Evolutionary conservation across 2,329 filamentous ascomycete species (phyloP), one percentile per base, ranked within the genome.

Genomic region (Coniochaeta sp.): DNA sequence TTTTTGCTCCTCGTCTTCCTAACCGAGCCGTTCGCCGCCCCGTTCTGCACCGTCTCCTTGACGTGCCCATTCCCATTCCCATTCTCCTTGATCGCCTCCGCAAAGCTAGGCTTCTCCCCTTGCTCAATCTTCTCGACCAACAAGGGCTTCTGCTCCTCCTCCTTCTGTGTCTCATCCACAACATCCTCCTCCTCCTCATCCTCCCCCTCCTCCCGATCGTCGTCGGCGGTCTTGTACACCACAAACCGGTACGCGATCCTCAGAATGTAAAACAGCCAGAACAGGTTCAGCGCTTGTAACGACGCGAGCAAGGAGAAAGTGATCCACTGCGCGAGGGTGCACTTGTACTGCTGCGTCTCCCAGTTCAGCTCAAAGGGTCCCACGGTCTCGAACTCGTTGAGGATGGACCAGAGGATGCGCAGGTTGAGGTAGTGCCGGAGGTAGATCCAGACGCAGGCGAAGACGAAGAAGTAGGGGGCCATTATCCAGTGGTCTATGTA

Each of bases 391-490:
- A 89, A 91, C 63, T 90, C 82, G 60, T 83, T 88, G 61, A 91
- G 81, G 55, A 91, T 78, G 31, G 86, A 88, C 68, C 75, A 83
- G 62, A 94, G 77, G 67, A 94, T 90, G 63, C 77, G 76, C 49
- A 92, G 77, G 72, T 92, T 92, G 65, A 91, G 76, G 71, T 84
- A 89, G 71, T 97, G 91, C 51, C 91, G 89, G 56, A 92, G 75
- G 74, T 97, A 96, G 63, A 90, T 83, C 91, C 91, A 97, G 55
- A 86, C 76, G 57, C 73, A 74, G 67, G 95, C 86, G 73, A 96
- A 96, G 60, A 87, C 58, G 64, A 81, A 82, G 70, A 94, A 96
- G 73, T 92, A 96, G 14, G 89, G 90, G 0, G 78, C 83, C n/a
- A 89, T 88, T 45, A 95, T 73, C 53, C 79, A 74, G 51, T 85